Evolutionary conservation across 2,329 filamentous ascomycete genomes (phyloP), one percentile per base, ranked within the genome.

Genomic region (Davidsoniella virescens): DNA sequence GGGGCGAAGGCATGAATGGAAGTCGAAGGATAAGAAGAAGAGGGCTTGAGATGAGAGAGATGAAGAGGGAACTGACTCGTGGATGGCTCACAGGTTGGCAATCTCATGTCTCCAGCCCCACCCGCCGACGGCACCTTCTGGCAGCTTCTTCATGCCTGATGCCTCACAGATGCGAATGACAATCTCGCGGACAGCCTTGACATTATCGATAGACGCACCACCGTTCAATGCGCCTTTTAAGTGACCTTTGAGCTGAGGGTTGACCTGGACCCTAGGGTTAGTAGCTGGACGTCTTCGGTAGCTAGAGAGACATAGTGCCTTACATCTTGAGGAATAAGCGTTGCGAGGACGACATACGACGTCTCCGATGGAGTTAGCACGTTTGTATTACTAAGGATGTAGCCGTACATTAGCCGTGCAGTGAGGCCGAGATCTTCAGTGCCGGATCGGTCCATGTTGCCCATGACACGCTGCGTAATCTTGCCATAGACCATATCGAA

Each of bases 171-270:
- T 66, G 48, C 62, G 58, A 16, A 73, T 65, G 6, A 67, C 64
- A 29, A 70, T 57, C 25, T 65, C 62, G 49, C 70, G 64, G 18
- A 74, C 69, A 3, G 70, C 70, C 54, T 62, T 63, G 9, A 73
- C 70, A 57, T 73, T 65, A 29, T 68, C 69, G 20, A 66, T 61
- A 1, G 66, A 67, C 33, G 70, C 70, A 3, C 71, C 71, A 48
- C 67, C 67, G 54, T 73, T 73, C 23, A 73, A 55, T 1, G 70
- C 68, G 3, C 70, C 71, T 55, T 63, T 66, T 14, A 74, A 62
- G 60, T 75, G 72, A 4, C 71, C 71, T 54, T 73, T 74, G 44
- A 74, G 59, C 55, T 74, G 71, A 5, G 70, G 67, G 52, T 73
- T 73, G 16, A 72, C 65, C 69, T 70, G 51, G 47, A 14, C n/a